A percentile compares a stretch with the other conserved stretches of the same genome.
Evolutionary conservation across 306 rosid genomes (phyloP).

Genomic region (Geum urbanum): DNA sequence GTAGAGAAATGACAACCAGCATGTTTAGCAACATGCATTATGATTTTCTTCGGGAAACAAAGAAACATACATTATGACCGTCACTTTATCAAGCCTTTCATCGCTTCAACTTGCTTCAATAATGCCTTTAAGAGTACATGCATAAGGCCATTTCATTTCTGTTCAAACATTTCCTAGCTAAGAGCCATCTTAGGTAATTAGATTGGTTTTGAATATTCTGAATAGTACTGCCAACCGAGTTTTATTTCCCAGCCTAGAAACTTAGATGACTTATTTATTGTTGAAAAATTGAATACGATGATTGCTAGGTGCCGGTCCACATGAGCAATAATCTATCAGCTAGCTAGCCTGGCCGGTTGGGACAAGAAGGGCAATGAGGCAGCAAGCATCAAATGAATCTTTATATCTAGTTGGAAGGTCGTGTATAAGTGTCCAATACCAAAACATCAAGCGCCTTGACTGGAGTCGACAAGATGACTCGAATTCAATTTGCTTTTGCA

Average conservation of each 20-base stretch:
- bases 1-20: too few relatives aligned
- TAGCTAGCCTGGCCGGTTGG: background rate
- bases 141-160: too few relatives aligned
- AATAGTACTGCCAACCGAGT: background rate
- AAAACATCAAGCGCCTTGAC: slow-evolving; percentile 14
- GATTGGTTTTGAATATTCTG: background rate
- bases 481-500: slow-evolving; percentile 22
- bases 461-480: slow-evolving; percentile 25
- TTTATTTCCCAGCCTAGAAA: background rate
- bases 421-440: slow-evolving; percentile 26
- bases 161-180: too few relatives aligned
- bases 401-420: slow-evolving; percentile 23
- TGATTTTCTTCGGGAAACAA: too few relatives aligned
- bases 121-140: background rate
- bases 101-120: background rate
- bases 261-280: background rate
- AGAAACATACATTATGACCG: too few relatives aligned
- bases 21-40: too few relatives aligned
- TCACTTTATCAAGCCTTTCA: background rate
- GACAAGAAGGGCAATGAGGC: background rate
- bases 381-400: background rate
- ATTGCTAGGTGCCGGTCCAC: background rate
- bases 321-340: background rate
- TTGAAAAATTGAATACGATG: background rate
- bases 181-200: background rate